Base-by-base conservation (phyloP, 352 stramenopile genomes). In the Phytophthora pini region DNA sequence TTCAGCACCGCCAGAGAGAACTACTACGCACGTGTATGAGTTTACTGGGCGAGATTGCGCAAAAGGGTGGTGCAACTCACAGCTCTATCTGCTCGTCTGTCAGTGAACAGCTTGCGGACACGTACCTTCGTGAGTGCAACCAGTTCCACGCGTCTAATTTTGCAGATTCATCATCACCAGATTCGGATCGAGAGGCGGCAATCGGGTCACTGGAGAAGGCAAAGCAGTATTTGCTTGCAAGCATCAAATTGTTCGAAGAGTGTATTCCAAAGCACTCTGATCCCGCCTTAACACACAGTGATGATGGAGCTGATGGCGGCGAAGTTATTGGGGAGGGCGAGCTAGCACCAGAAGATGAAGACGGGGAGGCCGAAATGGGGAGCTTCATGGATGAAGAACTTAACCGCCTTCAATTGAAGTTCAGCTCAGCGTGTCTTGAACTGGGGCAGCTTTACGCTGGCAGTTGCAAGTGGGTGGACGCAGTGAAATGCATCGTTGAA, bases 301-400 rank as follows among this genome's bases (percentile, higher is more conserved):
- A 76, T 5, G 65, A 68, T 52, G 55, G 55, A 17, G 44, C 46
- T 3, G 61, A 67, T 43, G 56, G 65, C 3, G 49, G 61, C 1
- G 62, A 72, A 0, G 48, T 62, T 26, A 39, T 62, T 36, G 62
- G 29, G 36, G 49, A 56, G 40, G 50, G 17, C 46, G 77, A 69
- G 15, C 29, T 68, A 26, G 40, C 48, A 31, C 27, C 54, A 17
- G 48, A 61, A 54, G 61, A 76, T 45, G 77, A 78, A 15, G 65
- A 76, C 0, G 72, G 69, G 29, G 68, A 73, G 3, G 69, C 67
- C 13, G 75, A 75, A n/a, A 82, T 94, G 70, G 72, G 74, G 9
- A 74, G 48, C 6, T 95, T 94, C 52, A 90, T 95, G 82, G 67
- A 87, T 26, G 87, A 95, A 71, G 87, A 95, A 63, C 63, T 90